Base-by-base conservation (phyloP, 1,284 basidiomycete species). In the Tilletiopsis washingtonensis region DNA sequence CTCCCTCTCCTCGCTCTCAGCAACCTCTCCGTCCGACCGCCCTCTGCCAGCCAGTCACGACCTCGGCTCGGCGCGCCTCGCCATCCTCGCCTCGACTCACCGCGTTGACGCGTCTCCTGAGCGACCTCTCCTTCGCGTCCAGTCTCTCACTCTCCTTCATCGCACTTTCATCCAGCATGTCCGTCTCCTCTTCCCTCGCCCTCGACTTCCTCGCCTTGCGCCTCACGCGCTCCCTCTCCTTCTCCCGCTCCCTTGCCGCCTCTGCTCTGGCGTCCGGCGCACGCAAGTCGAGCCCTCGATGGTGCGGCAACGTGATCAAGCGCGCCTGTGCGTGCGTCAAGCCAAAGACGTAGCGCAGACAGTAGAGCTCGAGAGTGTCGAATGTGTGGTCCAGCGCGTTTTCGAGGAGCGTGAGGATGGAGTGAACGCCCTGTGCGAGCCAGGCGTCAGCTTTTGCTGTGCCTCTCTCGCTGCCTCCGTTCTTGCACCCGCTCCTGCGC, bases 361-460 rank as follows among this genome's bases (percentile, higher is more conserved):
- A 69, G 49, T 62, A 72, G 23, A 72, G 62, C 51, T 72, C 70
- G 25, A 69, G 64, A 1, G 67, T 66, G 43, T 72, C 70, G 46
- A 71, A 58, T 3, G 62, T 66, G 46, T 71, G 67, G 42, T 72
- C 70, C 17, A 72, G 53, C 17, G 63, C 56, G 48, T 72, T 66
- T 49, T 72, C 70, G 47, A 72, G 52, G 17, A 72, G 51, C 27
- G 70, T 72, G 40, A 62, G 29, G 19, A 72, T 58, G 11, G 55
- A 49, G 48, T 72, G 70, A 20, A 66, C 57, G 2, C 67, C 67
- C 45, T 64, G 20, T 17, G 15, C 21, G 17, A 25, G 32, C 23
- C 26, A 12, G 3, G n/a, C 21, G 21, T n/a, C 44, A 37, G 24
- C 44, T 9, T 34, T 37, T 36, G 17, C 20, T 34, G 14, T n/a